A percentile compares a stretch with the other conserved stretches of the same genome.
Evolutionary conservation across 2,329 filamentous ascomycete species (phyloP).

Genomic region (Neophaeococcomyces aloes): DNA sequence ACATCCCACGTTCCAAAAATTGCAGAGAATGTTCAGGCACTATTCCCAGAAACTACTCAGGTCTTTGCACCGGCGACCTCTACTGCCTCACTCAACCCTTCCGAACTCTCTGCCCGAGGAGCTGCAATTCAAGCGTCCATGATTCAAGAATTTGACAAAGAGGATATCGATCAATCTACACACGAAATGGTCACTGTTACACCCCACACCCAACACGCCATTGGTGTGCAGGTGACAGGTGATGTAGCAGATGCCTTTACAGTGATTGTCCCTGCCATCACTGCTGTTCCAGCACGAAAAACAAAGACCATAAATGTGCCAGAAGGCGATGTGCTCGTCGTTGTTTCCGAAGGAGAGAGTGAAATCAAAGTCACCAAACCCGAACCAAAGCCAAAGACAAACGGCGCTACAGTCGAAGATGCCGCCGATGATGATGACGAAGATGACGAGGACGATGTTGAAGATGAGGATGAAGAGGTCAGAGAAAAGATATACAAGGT

Average conservation of each 20-base stretch:
- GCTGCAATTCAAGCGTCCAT: slow-evolving; percentile 91
- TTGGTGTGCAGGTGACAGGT: slow-evolving; percentile 52
- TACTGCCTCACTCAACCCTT: slow-evolving; percentile 75
- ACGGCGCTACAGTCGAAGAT: slow-evolving; percentile 45
- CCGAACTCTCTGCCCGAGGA: slow-evolving; percentile 76
- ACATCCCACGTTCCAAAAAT: slow-evolving; percentile 90
- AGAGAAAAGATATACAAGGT: slow-evolving; percentile 90
- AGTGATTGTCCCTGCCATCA: slow-evolving; percentile 73
- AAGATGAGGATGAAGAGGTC: slow-evolving; percentile 78
- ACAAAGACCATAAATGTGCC: slow-evolving; percentile 68
- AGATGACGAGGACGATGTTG: slow-evolving; percentile 50
- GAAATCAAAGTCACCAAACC: slow-evolving; percentile 91
- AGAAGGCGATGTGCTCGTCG: slow-evolving; percentile 77
- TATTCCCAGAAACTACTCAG: slow-evolving; percentile 70
- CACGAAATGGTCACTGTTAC: slow-evolving; percentile 92
- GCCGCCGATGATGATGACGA: slow-evolving; percentile 53
- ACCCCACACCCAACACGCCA: slow-evolving; percentile 76
- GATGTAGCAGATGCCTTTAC: slow-evolving; percentile 50
- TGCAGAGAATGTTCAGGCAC: slow-evolving; percentile 62
- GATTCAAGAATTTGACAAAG: slow-evolving; percentile 85
- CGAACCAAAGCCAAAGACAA: slow-evolving; percentile 56
- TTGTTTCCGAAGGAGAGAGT: slow-evolving; percentile 74
- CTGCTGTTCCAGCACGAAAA: slow-evolving; percentile 77
- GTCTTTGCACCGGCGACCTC: slow-evolving; percentile 77
- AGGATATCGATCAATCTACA: slow-evolving; percentile 91